phyloP scores from a whole-genome alignment of 2,329 filamentous ascomycete species.

The Aspergillus melleus region DNA sequence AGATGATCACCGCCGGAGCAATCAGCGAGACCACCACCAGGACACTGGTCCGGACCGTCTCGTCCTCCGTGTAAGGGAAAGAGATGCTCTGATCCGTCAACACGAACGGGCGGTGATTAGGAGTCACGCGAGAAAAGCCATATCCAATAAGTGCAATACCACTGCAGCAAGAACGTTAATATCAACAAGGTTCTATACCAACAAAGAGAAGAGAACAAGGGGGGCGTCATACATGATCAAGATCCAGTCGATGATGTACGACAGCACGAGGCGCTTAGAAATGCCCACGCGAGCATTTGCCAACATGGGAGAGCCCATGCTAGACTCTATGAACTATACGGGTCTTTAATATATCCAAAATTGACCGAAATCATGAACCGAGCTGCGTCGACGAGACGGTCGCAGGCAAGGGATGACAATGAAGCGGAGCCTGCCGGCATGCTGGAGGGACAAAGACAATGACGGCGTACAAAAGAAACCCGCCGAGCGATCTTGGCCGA shows the following conservation, averaged over 20 bases:
- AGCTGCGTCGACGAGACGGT: background rate
- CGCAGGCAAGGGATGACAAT: background rate
- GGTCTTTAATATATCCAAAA: background rate
- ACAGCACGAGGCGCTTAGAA: constrained; percentile 58
- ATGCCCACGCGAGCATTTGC: constrained; percentile 18
- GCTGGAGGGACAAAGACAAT: background rate
- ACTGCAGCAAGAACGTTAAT: constrained; percentile 34
- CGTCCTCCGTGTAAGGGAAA: constrained; percentile 68
- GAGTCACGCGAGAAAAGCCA: constrained; percentile 59
- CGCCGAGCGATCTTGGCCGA: background rate
- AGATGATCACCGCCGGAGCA: constrained; percentile 67
- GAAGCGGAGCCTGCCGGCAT: background rate
- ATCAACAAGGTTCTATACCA: background rate
- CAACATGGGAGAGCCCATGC: constrained; percentile 2
- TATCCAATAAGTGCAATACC: constrained; percentile 60
- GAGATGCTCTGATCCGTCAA: constrained; percentile 75
- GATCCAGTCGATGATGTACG: constrained; percentile 74
- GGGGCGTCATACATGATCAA: constrained; percentile 52
- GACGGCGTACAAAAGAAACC: background rate
- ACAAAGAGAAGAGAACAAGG: constrained; percentile 2
- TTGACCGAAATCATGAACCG: background rate
- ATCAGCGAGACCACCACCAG: constrained; percentile 64
- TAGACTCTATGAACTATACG: background rate
- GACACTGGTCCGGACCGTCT: constrained; percentile 69
- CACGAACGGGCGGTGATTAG: constrained; percentile 70